Base-by-base conservation (phyloP, 2,329 filamentous ascomycete genomes). In the Orbilia quercus region DNA sequence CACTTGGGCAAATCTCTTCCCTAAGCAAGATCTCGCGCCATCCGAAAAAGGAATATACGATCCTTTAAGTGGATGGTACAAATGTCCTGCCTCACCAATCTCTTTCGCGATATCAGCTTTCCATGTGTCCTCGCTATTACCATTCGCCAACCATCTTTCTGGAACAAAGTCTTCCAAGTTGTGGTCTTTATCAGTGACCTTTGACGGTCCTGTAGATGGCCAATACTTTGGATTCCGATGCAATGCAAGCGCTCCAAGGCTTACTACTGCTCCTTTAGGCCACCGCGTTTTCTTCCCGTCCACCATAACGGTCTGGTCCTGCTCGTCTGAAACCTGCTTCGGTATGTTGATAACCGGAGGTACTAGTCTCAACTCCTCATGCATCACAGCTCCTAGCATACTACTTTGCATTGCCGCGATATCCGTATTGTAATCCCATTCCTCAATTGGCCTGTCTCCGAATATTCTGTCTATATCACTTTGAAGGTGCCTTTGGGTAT, bases 201-300 rank as follows among this genome's bases (percentile, higher is more conserved):
- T 73, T 6, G 69, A 73, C 2, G 60, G 42, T 7, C 60, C 69
- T 31, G 48, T 62, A 16, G 78, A 77, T 11, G 90, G 90, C 91
- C 91, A 94, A 80, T 89, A 88, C 53, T 85, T 86, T 9, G 90
- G 90, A 79, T 92, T 90, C 38, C 87, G 85, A 58, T 92, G 89
- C 1, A 83, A 82, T 4, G 83, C 84, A 3, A 86, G 81, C 0
- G 84, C 84, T 59, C 82, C 82, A 20, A 94, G 79, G 2, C 83
- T 84, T 73, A 93, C 82, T 58, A 84, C 80, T 11, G 84, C 82
- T 20, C 82, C 84, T 7, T 73, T 66, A 81, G 90, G 90, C 12
- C 92, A 80, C 0, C 84, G 82, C 77, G 86, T 83, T 47, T 84
- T 83, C 73, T 84, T 82, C 1, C 89, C 90, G 58, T 86, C 82